Evolutionary conservation across 1,139 yeast genomes (phyloP), one percentile per base, ranked within the genome.

Genomic region (Citeromyces hawaiiensis): DNA sequence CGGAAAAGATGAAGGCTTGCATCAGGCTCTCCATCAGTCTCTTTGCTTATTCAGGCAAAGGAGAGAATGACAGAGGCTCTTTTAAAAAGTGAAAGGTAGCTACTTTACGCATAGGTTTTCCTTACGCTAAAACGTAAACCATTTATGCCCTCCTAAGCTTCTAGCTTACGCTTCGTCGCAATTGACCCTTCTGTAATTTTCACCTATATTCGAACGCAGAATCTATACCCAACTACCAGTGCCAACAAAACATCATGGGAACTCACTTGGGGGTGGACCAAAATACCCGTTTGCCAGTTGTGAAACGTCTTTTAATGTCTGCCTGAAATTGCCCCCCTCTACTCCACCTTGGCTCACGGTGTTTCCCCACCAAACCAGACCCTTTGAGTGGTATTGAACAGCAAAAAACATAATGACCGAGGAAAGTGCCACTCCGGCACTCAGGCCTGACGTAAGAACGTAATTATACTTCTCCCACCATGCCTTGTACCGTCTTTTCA

Each of bases 401-500:
- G 58, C 59, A 46, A 73, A 55, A 55, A 73, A 70, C 39, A 75
- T 60, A 40, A 73, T 50, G 44, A 71, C 56, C 39, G 70, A 60
- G 11, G 72, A 63, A 51, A 71, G 60, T 4, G 77, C 76, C 44
- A 76, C 56, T 37, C 81, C 76, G 39, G 71, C 59, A 48, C 71
- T 78, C 44, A 76, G 50, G 19, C 74, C 82, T 2, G 78, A 76
- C 19, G 78, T 68, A 43, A 76, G 58, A 19, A 73, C 61, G 50
- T 72, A 75, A 53, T 72, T 73, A 59, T 76, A 76, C 60, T 76
- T 76, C 36, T 73, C 60, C 81, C 82, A 76, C 83, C 82, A 76
- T 46, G 65, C 65, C 52, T 71, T 68, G 59, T 65, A 69, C 45
- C 59, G 60, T 37, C 68, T 62, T 47, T 70, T 70, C 43, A 74